phyloP scores from a whole-genome alignment of 495 filamentous ascomycete genomes.

The Lentithecium fluviatile region DNA sequence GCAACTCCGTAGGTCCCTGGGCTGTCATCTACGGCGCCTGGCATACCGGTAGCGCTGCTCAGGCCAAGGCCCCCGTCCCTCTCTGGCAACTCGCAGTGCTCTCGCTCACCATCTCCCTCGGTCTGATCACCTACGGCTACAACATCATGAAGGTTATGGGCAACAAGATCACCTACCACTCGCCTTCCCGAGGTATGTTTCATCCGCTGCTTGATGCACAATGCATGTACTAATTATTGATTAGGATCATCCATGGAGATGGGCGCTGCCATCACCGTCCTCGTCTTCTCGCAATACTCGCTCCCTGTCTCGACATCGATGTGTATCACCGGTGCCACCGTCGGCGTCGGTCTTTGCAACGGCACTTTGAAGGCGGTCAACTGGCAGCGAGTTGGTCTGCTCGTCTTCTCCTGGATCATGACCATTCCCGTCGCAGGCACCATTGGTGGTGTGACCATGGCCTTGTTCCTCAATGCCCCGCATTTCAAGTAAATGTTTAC shows the following conservation, averaged over 20 bases:
- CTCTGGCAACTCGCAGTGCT: constrained; percentile 50
- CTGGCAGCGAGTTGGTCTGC: constrained; percentile 54
- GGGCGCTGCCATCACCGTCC: constrained; percentile 64
- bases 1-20: constrained; percentile 73
- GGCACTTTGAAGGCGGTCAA: constrained; percentile 57
- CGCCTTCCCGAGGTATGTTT: constrained; percentile 53
- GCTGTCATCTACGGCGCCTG: constrained; percentile 69
- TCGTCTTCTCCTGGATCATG: constrained; percentile 59
- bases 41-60: constrained; percentile 51
- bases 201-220: neutral
- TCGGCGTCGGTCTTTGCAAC: constrained; percentile 45
- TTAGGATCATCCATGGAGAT: constrained; percentile 60
- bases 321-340: constrained; percentile 44
- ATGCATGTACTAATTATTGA: neutral
- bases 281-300: constrained; percentile 61
- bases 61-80: constrained; percentile 54
- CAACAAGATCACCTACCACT: constrained; percentile 68
- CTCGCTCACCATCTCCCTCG: constrained; percentile 54
- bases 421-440: constrained; percentile 64
- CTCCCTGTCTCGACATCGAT: constrained; percentile 51
- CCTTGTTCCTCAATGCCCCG: constrained; percentile 60
- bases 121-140: constrained; percentile 64
- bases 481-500: constrained; percentile 18
- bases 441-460: constrained; percentile 60
- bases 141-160: constrained; percentile 66